Conservation (phyloP, 306 rosid genomes). For the Datisca glomerata region DNA sequence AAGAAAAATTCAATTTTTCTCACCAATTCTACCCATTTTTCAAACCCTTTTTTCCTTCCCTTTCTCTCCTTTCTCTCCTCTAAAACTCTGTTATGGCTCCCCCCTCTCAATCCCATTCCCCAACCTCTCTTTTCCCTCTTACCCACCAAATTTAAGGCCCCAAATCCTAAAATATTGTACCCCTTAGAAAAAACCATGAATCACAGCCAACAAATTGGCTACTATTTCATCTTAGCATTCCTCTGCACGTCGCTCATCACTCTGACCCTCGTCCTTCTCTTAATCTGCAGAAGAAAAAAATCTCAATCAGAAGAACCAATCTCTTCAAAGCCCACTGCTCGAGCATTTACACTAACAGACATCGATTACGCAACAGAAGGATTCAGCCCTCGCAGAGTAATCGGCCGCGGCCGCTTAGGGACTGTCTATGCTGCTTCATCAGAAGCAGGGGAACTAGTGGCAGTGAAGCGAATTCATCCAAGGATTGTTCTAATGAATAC, state of each 20-base stretch:
- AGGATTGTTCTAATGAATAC: slow-evolving; percentile 60
- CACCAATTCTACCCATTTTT: slow-evolving; percentile 26
- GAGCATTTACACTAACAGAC: slow-evolving; percentile 31
- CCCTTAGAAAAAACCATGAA: slow-evolving; percentile 23
- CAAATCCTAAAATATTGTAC: too few relatives aligned
- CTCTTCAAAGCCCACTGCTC: slow-evolving; percentile 31
- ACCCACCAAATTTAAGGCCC: not conserved
- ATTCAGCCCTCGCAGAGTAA: slow-evolving; percentile 48
- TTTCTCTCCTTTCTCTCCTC: not conserved
- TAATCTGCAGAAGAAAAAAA: slow-evolving; percentile 36
- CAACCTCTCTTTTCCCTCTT: slow-evolving; percentile 13
- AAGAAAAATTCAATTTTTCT: slow-evolving; percentile 21
- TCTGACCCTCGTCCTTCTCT: slow-evolving; percentile 24
- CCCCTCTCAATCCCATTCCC: slow-evolving; percentile 9
- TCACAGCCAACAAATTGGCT: slow-evolving; percentile 25
- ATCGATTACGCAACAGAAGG: slow-evolving; percentile 69
- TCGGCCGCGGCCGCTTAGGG: slow-evolving; percentile 73
- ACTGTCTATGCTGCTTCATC: slow-evolving; percentile 56
- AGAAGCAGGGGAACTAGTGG: slow-evolving; percentile 30
- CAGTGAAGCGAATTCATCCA: slow-evolving; percentile 64
- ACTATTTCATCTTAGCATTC: slow-evolving; percentile 27
- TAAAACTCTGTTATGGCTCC: too few relatives aligned
- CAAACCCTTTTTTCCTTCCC: slow-evolving; percentile 14
- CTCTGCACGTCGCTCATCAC: slow-evolving; percentile 26
- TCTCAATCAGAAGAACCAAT: slow-evolving; percentile 32